A percentile compares a stretch with the other conserved stretches of the same genome.
Evolutionary conservation across 2,329 filamentous ascomycete species (phyloP).

Genomic region (Colletotrichum sp.): DNA sequence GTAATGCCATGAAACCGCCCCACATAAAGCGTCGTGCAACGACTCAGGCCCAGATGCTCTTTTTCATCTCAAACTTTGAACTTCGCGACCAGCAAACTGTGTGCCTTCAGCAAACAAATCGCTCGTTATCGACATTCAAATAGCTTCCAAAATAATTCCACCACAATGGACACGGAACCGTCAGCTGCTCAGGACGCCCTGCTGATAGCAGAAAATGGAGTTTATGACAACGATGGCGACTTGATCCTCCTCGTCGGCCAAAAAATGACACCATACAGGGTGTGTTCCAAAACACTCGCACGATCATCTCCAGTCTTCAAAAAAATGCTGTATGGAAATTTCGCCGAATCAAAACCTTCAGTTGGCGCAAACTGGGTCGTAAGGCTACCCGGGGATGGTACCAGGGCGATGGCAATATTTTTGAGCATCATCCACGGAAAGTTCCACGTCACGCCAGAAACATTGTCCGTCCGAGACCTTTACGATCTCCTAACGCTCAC

Average conservation of each 20-base stretch:
- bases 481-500: neutral
- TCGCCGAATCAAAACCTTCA: conserved; percentile 23
- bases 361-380: conserved; percentile 25
- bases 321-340: conserved; percentile 30
- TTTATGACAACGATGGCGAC: neutral
- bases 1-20: neutral
- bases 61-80: neutral
- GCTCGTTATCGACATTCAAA: no score
- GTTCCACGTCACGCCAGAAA: neutral
- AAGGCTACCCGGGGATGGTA: conserved; percentile 32
- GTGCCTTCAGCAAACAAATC: neutral
- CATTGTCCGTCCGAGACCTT: neutral
- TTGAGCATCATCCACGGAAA: conserved; percentile 33
- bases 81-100: neutral
- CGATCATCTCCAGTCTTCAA: conserved; percentile 31
- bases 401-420: conserved; percentile 27
- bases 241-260: neutral
- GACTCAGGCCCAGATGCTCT: neutral
- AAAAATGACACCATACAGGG: conserved; percentile 15
- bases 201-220: neutral
- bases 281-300: conserved; percentile 29
- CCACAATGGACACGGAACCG: no score
- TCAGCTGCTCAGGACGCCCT: neutral
- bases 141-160: no score
- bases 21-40: neutral